Evolutionary conservation across 768 basidiomycete species (phyloP).

Genomic region (Candolleomyces eurysporus): DNA sequence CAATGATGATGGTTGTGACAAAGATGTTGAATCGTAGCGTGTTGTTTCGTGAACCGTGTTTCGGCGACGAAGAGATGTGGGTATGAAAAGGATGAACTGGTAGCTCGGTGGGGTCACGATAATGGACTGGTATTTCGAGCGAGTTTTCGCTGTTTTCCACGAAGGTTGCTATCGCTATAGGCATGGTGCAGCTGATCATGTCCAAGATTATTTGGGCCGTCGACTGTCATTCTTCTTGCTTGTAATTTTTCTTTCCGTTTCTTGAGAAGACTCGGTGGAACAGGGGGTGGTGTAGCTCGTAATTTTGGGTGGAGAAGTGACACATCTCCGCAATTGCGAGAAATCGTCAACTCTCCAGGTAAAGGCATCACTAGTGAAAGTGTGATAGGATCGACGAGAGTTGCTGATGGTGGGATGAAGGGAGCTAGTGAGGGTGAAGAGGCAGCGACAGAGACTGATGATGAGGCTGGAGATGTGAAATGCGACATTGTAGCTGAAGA

Average conservation of each 20-base stretch:
- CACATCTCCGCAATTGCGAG: background rate
- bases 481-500: conserved; percentile 4
- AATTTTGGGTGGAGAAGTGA: conserved; percentile 23
- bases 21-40: too few species aligned
- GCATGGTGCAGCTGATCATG: background rate
- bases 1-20: too few species aligned
- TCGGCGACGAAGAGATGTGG: too few species aligned
- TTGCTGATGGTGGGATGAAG: background rate
- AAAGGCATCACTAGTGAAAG: background rate
- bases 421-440: conserved; percentile 5
- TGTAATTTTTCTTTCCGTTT: conserved; percentile 10
- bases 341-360: background rate
- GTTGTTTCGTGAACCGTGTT: too few species aligned
- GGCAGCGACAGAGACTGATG: conserved; percentile 16
- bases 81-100: too few species aligned
- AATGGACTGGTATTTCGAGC: too few species aligned
- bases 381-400: background rate
- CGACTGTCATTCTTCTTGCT: background rate
- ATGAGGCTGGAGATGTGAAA: conserved; percentile 7
- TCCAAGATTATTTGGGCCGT: background rate
- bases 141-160: background rate
- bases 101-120: too few species aligned
- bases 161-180: background rate
- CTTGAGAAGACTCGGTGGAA: conserved; percentile 27
- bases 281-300: conserved; percentile 19